These are phyloP conservation scores for Heliamphora ciliata DNA, from an alignment of 179 eudicot genomes.

Conservation along the genomic window DNA sequence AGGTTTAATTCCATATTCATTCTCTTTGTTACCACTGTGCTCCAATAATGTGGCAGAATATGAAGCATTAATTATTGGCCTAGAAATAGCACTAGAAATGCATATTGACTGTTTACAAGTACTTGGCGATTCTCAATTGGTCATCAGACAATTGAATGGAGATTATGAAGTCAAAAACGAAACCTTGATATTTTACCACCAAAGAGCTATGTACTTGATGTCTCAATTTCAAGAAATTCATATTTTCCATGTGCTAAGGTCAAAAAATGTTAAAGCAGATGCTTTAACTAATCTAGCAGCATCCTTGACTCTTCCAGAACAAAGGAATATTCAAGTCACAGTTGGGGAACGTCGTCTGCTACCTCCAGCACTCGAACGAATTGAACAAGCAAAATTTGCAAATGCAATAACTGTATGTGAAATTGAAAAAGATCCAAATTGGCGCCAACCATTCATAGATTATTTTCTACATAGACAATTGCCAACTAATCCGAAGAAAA, in stretches of 20 bases:
- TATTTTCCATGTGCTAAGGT: not conserved
- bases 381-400: not conserved
- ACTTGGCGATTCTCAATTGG: slow-evolving; percentile 18
- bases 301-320: not conserved
- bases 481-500: not conserved
- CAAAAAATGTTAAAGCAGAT: not conserved
- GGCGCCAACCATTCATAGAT: slow-evolving; percentile 14
- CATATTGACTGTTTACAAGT: not conserved
- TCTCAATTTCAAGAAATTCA: slow-evolving; percentile 6
- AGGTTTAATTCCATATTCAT: not conserved
- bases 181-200: slow-evolving; percentile 1
- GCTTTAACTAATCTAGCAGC: slow-evolving; percentile 7
- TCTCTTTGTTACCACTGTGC: not conserved
- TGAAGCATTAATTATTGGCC: not conserved
- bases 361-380: not conserved
- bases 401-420: not conserved
- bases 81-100: slow-evolving; percentile 12
- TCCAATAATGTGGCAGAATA: slow-evolving; percentile 6
- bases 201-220: not conserved
- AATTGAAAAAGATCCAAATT: slow-evolving; percentile 9
- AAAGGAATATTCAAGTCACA: not conserved
- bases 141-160: not conserved
- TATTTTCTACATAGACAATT: not conserved
- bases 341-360: not conserved
- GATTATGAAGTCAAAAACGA: slow-evolving; percentile 11